A percentile compares a stretch with the other conserved stretches of the same genome.
Evolutionary conservation across 1,284 basidiomycete genomes (phyloP).

Genomic region (Gymnopus androsaceus): DNA sequence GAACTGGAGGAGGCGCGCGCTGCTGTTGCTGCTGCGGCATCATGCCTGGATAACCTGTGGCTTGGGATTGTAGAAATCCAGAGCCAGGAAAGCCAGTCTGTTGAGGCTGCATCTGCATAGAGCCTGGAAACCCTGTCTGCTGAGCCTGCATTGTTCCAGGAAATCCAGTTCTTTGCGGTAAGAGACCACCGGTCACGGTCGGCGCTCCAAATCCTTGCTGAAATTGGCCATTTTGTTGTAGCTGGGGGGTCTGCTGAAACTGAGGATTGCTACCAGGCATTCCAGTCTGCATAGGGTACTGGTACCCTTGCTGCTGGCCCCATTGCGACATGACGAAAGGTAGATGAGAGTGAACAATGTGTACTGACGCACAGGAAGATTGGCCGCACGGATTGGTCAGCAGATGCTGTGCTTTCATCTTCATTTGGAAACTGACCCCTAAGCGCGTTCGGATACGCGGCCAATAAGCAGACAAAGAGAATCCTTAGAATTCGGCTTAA

Average conservation of each 20-base stretch:
- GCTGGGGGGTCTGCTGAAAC: conserved; percentile 49
- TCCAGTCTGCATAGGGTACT: conserved; percentile 55
- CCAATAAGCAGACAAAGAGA: too few relatives aligned
- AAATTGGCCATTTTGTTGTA: conserved; percentile 45
- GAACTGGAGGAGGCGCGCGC: conserved; percentile 58
- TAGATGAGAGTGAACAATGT: not conserved
- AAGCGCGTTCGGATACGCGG: too few relatives aligned
- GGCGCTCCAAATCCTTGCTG: conserved; percentile 23
- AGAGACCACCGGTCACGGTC: conserved; percentile 28
- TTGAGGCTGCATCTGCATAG: conserved; percentile 30
- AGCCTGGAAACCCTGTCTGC: conserved; percentile 37
- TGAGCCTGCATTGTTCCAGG: conserved; percentile 18
- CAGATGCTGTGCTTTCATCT: too few relatives aligned
- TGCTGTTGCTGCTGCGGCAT: conserved; percentile 55
- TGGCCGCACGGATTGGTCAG: not conserved
- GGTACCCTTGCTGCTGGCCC: conserved; percentile 52
- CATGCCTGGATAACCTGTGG: conserved; percentile 51
- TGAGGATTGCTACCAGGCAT: conserved; percentile 41
- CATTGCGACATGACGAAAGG: conserved; percentile 18
- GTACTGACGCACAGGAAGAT: conserved; percentile 11
- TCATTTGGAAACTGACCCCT: too few relatives aligned
- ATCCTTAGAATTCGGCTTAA: too few relatives aligned
- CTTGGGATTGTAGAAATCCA: conserved; percentile 45
- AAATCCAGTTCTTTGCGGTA: conserved; percentile 47
- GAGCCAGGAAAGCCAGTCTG: conserved; percentile 38